phyloP scores from a whole-genome alignment of 495 filamentous ascomycete genomes.

The Neurospora sp. region DNA sequence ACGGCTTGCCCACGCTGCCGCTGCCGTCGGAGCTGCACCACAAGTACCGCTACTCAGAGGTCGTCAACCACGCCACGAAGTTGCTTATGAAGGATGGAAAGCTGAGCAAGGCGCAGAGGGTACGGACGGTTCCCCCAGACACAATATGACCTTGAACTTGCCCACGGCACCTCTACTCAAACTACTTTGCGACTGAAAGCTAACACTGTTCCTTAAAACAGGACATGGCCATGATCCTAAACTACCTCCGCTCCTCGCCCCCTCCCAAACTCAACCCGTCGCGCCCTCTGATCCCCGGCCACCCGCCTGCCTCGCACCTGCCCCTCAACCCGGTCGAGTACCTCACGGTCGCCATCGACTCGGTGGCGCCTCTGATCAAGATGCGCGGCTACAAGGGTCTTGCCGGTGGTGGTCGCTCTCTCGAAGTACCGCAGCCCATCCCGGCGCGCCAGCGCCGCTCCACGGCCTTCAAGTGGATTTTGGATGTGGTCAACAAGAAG shows the following conservation, averaged over 20 bases:
- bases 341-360: constrained; percentile 85
- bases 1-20: constrained; percentile 55
- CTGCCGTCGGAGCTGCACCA: constrained; percentile 51
- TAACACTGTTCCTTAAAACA: constrained; percentile 24
- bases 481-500: constrained; percentile 67
- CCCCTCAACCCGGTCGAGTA: constrained; percentile 69
- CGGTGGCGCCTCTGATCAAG: constrained; percentile 80
- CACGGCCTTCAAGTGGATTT: constrained; percentile 74
- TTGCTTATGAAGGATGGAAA: constrained; percentile 87
- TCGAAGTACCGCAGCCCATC: constrained; percentile 76
- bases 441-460: constrained; percentile 62
- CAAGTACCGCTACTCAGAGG: constrained; percentile 68
- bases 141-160: background rate
- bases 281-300: constrained; percentile 60
- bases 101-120: constrained; percentile 68
- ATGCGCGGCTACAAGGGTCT: constrained; percentile 65
- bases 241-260: constrained; percentile 74
- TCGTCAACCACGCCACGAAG: constrained; percentile 79
- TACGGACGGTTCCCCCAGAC: constrained; percentile 30
- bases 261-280: constrained; percentile 59
- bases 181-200: background rate
- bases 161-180: background rate
- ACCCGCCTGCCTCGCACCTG: constrained; percentile 62
- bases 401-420: constrained; percentile 72
- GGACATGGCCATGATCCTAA: constrained; percentile 79